These are phyloP conservation scores for Circinella minor DNA, from an alignment of 371 early-diverging fungal genomes.

Conservation along the genomic window DNA sequence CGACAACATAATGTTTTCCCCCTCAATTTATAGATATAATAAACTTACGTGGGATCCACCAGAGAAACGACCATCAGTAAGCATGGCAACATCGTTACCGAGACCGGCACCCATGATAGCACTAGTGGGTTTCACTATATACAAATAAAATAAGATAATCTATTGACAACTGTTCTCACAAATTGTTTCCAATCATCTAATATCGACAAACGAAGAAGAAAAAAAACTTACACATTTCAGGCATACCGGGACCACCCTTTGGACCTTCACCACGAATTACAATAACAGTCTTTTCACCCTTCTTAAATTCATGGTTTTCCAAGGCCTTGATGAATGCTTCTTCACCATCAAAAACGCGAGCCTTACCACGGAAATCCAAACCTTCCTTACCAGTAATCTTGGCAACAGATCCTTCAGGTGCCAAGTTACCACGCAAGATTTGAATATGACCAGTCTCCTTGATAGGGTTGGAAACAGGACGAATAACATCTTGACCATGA, in stretches of 20 bases:
- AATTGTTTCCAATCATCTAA: neutral
- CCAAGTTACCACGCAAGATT: conserved; percentile 93
- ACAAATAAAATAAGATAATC: neutral
- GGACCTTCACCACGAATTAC: conserved; percentile 89
- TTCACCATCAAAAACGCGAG: conserved; percentile 91
- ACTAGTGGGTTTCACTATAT: conserved; percentile 85
- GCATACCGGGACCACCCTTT: conserved; percentile 93
- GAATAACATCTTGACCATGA: conserved; percentile 86
- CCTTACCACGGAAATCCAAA: conserved; percentile 81
- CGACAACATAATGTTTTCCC: no score
- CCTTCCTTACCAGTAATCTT: conserved; percentile 99
- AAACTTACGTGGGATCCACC: conserved; percentile 89
- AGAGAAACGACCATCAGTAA: conserved; percentile 98
- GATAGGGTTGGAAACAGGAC: conserved; percentile 86
- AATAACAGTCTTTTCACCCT: conserved; percentile 81
- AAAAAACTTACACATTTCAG: conserved; percentile 74
- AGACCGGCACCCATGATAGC: conserved; percentile 99
- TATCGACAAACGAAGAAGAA: neutral
- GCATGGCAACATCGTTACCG: conserved; percentile 93
- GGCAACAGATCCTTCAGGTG: conserved; percentile 96
- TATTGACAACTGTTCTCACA: no score
- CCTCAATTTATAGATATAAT: neutral
- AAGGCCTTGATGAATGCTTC: conserved; percentile 87
- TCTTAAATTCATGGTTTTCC: conserved; percentile 71
- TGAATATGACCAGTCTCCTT: conserved; percentile 93